Base-by-base conservation (phyloP, 352 stramenopile genomes). In the Globisporangium perplexum region DNA sequence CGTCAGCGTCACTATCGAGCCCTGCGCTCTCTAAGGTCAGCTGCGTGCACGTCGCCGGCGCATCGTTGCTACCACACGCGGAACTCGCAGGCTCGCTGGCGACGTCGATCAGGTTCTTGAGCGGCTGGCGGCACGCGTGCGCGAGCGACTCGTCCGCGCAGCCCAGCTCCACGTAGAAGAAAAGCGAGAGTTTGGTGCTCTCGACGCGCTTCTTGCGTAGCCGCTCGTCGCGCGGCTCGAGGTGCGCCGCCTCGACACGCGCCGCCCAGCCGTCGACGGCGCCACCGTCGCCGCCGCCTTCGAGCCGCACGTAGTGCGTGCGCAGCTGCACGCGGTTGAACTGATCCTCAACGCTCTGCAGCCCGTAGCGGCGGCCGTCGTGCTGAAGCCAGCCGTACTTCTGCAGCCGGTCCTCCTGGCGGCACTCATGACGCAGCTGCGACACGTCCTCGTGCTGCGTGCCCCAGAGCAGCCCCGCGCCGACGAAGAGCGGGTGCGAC, bases 351-450 rank as follows among this genome's bases (percentile, higher is more conserved):
- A 94, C 65, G 20, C 42, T 64, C 55, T 94, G 81, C 20, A 61
- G 46, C 1, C 77, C 83, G 55, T 77, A 94, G 45, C 44, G 56
- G 28, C 56, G 63, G 22, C 83, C 83, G 52, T 94, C 79, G 60
- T 94, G 83, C 33, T 87, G 56, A 7, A 80, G 55, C 83, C 83
- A 94, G n/a, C 81, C 81, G 56, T 94, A 94, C 36, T 75, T 77
- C 53, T 90, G 69, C 41, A 94, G 57, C 14, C 71, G 73, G 60
- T 94, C 83, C 31, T 90, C 79, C 47, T 94, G 80, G 0, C 74
- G 74, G 53, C 81, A 90, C 53, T 87, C 66, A 62, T 91, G 78
- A 39, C 81, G 65, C 18, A 94, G 57, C 63, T 91, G 80, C 42
- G 77, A 80, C 35, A 87, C 66, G 49, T 90, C 77, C 35, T 90